Percentiles rank a stretch among this genome's conserved stretches.
Evolutionary conservation across 306 rosid species (phyloP).

Genomic region (Lathyrus tuberosus): DNA sequence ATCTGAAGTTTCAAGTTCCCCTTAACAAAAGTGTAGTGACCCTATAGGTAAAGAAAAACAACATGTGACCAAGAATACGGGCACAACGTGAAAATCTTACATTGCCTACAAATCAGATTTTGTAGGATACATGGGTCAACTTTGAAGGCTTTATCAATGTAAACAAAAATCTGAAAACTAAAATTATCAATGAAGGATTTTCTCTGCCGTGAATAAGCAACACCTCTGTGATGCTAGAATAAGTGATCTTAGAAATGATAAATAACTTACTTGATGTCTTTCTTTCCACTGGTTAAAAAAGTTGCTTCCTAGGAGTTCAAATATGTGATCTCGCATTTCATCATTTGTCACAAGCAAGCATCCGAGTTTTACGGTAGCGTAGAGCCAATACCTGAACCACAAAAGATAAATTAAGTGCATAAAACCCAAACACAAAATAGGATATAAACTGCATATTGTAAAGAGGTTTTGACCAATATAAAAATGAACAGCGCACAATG

Average conservation of each 20-base stretch:
- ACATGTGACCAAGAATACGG: conserved; percentile 10
- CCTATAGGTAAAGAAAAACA: conserved; percentile 47
- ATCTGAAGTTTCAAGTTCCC: conserved; percentile 72
- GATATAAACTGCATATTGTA: conserved; percentile 4
- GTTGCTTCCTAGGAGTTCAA: conserved; percentile 79
- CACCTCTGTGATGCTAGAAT: background rate
- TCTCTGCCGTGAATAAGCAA: conserved; percentile 7
- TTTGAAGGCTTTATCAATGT: too few relatives aligned
- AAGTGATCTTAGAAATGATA: conserved; percentile 33
- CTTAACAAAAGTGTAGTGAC: conserved; percentile 75
- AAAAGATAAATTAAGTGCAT: conserved; percentile 28
- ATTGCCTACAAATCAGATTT: conserved; percentile 10
- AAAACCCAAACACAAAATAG: background rate
- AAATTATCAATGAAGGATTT: background rate
- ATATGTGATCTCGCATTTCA: conserved; percentile 97
- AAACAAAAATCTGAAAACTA: conserved; percentile 8
- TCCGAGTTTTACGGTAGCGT: conserved; percentile 78
- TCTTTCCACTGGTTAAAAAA: conserved; percentile 93
- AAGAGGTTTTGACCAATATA: background rate
- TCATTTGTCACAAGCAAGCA: conserved; percentile 90
- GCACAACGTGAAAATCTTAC: conserved; percentile 3
- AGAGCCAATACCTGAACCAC: conserved; percentile 81
- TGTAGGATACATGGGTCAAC: background rate
- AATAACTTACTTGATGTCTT: conserved; percentile 73
- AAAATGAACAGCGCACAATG: background rate